phyloP scores from a whole-genome alignment of 306 rosid genomes.

The Trifolium fragiferum region DNA sequence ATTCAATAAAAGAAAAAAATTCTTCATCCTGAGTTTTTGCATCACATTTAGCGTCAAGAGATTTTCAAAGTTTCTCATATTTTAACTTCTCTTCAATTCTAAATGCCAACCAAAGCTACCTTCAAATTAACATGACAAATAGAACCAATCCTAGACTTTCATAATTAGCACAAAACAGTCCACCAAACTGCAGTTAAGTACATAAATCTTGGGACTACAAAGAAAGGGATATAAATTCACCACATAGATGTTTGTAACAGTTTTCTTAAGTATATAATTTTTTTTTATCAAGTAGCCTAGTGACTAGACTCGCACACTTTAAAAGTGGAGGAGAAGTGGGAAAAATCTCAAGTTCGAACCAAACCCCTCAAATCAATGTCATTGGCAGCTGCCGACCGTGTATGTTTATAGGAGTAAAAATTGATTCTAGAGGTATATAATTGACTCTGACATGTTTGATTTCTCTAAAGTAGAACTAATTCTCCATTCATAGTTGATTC shows the following conservation, averaged over 20 bases:
- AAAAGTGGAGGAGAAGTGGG: too few species aligned
- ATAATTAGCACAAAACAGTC: neutral
- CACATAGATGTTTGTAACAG: neutral
- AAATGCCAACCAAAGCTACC: neutral
- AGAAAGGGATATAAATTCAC: neutral
- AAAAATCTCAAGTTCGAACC: too few species aligned
- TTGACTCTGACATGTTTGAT: too few species aligned
- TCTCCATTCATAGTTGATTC: too few species aligned
- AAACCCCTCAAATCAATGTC: too few species aligned
- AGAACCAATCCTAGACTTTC: neutral
- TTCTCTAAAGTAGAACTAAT: too few species aligned
- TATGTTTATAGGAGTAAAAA: too few species aligned
- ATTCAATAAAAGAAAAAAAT: conserved; percentile 1
- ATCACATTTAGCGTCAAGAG: conserved; percentile 12
- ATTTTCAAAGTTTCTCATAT: conserved; percentile 14
- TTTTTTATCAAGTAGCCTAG: too few species aligned
- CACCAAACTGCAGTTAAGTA: conserved; percentile 6
- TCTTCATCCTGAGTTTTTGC: neutral
- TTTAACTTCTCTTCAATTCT: conserved; percentile 1
- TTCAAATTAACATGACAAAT: conserved; percentile 1
- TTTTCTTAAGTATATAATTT: too few species aligned
- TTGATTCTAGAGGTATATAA: too few species aligned
- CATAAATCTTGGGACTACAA: neutral
- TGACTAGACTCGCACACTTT: too few species aligned
- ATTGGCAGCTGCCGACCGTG: too few species aligned